Conservation (phyloP, 2,329 filamentous ascomycete genomes). For the Coniochaeta prunicola region DNA sequence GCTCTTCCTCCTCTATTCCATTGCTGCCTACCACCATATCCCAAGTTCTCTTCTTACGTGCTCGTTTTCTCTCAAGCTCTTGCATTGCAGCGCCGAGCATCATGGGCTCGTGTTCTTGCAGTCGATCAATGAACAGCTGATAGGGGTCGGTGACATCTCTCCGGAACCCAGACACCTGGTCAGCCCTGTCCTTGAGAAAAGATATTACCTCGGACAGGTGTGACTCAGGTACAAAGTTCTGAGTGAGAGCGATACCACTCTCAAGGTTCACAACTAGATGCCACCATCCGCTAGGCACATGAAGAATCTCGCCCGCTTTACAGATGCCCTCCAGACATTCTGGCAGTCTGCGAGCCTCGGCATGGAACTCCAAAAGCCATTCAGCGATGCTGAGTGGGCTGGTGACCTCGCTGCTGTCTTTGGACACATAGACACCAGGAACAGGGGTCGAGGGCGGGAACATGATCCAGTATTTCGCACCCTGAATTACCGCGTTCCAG, state of each 20-base stretch:
- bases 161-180: slow-evolving; percentile 82
- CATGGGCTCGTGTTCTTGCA: slow-evolving; percentile 56
- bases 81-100: slow-evolving; percentile 59
- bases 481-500: slow-evolving; percentile 89
- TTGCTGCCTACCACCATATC: slow-evolving; percentile 62
- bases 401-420: slow-evolving; percentile 88
- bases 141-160: slow-evolving; percentile 66
- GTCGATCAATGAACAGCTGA: slow-evolving; percentile 62
- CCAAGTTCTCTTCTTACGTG: slow-evolving; percentile 76
- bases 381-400: slow-evolving; percentile 94
- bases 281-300: slow-evolving; percentile 95
- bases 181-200: slow-evolving; percentile 74
- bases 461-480: slow-evolving; percentile 98
- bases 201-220: slow-evolving; percentile 69
- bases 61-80: slow-evolving; percentile 55
- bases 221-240: slow-evolving; percentile 83
- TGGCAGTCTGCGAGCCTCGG: slow-evolving; percentile 65
- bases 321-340: slow-evolving; percentile 86
- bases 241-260: slow-evolving; percentile 78
- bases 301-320: slow-evolving; percentile 73
- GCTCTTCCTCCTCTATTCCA: slow-evolving; percentile 19
- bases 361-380: slow-evolving; percentile 87
- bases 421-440: slow-evolving; percentile 83
- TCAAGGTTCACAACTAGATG: slow-evolving; percentile 90
- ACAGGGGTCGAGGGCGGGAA: slow-evolving; percentile 75